phyloP scores from a whole-genome alignment of 805 yeast species.

The Metschnikowia lunata region DNA sequence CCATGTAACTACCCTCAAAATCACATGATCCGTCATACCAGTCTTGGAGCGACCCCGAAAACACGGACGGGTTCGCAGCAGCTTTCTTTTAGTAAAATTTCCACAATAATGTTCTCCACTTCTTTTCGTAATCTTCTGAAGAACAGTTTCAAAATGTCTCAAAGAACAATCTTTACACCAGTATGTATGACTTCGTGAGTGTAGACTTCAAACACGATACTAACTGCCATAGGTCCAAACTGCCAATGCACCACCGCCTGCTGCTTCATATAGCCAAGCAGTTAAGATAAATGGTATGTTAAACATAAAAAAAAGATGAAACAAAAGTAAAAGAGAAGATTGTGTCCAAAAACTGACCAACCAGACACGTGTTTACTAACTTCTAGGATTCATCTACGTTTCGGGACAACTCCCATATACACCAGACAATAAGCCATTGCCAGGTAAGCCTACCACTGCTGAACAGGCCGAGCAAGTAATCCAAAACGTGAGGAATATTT shows the following conservation, averaged over 20 bases:
- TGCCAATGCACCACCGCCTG: conserved; percentile 88
- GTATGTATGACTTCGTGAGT: conserved; percentile 7
- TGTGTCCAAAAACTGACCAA: too few species aligned
- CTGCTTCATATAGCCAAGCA: conserved; percentile 96
- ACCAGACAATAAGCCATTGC: conserved; percentile 72
- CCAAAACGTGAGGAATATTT: conserved; percentile 62
- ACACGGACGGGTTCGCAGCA: too few species aligned
- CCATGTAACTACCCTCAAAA: too few species aligned
- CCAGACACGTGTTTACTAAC: too few species aligned
- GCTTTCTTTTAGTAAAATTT: too few species aligned
- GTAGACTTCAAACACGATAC: conserved; percentile 3
- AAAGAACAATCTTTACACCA: conserved; percentile 19
- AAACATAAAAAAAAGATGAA: background rate
- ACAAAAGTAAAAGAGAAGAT: too few species aligned
- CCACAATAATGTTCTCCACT: conserved; percentile 19
- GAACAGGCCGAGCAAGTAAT: conserved; percentile 76
- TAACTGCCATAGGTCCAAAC: conserved; percentile 49
- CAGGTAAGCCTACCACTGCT: conserved; percentile 59
- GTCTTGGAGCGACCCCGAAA: too few species aligned
- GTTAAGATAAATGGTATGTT: conserved; percentile 69
- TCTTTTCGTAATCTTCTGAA: conserved; percentile 11
- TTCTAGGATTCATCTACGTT: conserved; percentile 71
- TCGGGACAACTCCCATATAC: conserved; percentile 96
- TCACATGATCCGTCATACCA: too few species aligned
- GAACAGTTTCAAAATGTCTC: conserved; percentile 16